phyloP scores from a whole-genome alignment of 164 flowering plant genomes.

The Amborella trichopoda region DNA sequence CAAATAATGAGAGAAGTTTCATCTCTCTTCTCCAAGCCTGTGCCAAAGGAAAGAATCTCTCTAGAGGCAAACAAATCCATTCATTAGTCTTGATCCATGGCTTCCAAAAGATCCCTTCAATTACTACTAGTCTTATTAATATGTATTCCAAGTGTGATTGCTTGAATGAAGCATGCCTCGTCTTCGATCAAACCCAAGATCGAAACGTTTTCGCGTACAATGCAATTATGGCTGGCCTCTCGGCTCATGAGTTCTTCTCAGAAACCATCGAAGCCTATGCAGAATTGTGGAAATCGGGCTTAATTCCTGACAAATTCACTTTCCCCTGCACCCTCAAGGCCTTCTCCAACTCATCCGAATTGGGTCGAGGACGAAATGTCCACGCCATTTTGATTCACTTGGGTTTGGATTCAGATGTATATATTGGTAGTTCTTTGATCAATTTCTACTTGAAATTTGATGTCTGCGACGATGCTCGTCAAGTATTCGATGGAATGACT shows the following conservation, averaged over 20 bases:
- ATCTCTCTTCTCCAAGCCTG: constrained; percentile 42
- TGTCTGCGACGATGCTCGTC: constrained; percentile 9
- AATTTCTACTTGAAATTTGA: constrained; percentile 19
- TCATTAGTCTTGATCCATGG: constrained; percentile 30
- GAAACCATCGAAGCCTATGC: constrained; percentile 25
- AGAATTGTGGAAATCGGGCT: constrained; percentile 23
- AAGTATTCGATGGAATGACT: constrained; percentile 19
- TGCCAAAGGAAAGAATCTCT: constrained; percentile 28
- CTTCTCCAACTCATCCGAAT: constrained; percentile 17
- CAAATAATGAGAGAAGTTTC: constrained; percentile 17
- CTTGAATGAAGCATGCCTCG: constrained; percentile 23
- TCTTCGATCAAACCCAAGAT: constrained; percentile 19
- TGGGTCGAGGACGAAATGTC: constrained; percentile 27
- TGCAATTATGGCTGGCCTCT: constrained; percentile 46
- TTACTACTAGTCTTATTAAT: constrained; percentile 62
- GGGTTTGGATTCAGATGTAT: constrained; percentile 12
- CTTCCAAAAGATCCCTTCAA: constrained; percentile 24
- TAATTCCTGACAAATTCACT: constrained; percentile 49
- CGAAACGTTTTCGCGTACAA: constrained; percentile 48
- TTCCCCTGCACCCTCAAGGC: constrained; percentile 56
- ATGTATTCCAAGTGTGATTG: constrained; percentile 61
- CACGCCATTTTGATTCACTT: constrained; percentile 29
- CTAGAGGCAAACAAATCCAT: constrained; percentile 41
- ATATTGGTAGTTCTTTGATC: constrained; percentile 17
- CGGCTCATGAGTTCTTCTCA: constrained; percentile 21